These are phyloP conservation scores for Phytophthora agathidicida DNA, from an alignment of 352 stramenopile genomes.

Conservation along the genomic window DNA sequence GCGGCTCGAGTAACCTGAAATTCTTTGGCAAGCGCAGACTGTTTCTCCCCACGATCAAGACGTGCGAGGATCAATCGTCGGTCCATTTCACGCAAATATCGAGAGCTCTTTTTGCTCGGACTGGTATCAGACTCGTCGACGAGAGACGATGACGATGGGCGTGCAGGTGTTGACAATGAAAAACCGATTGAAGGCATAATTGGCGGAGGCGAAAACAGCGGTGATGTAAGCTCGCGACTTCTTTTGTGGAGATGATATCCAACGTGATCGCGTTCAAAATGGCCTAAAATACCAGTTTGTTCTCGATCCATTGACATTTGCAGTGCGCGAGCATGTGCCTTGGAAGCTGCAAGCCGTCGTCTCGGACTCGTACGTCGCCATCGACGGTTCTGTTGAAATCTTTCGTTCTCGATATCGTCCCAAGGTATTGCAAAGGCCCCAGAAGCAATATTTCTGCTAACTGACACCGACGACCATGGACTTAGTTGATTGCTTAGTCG, in stretches of 20 bases:
- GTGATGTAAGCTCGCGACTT: neutral
- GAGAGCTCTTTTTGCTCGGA: conserved; percentile 33
- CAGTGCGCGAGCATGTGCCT: conserved; percentile 12
- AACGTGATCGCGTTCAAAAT: neutral
- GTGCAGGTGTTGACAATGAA: neutral
- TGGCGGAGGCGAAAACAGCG: neutral
- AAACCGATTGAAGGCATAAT: neutral
- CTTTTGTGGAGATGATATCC: neutral
- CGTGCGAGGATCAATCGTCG: conserved; percentile 49
- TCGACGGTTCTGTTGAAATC: neutral
- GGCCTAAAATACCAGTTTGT: neutral
- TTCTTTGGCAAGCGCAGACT: conserved; percentile 60
- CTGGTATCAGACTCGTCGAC: conserved; percentile 6
- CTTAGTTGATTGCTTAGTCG: conserved; percentile 4
- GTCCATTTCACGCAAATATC: conserved; percentile 59
- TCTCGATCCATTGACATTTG: conserved; percentile 8
- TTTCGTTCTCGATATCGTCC: conserved; percentile 6
- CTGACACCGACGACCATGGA: conserved; percentile 18
- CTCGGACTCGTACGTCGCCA: conserved; percentile 26
- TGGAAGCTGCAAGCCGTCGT: conserved; percentile 26
- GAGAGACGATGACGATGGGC: neutral
- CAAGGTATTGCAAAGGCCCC: conserved; percentile 3
- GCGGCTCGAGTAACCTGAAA: conserved; percentile 60
- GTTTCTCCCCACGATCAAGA: conserved; percentile 48
- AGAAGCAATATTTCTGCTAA: neutral